phyloP scores from a whole-genome alignment of 257 asterid genomes.

The Anisodus acutangulus region DNA sequence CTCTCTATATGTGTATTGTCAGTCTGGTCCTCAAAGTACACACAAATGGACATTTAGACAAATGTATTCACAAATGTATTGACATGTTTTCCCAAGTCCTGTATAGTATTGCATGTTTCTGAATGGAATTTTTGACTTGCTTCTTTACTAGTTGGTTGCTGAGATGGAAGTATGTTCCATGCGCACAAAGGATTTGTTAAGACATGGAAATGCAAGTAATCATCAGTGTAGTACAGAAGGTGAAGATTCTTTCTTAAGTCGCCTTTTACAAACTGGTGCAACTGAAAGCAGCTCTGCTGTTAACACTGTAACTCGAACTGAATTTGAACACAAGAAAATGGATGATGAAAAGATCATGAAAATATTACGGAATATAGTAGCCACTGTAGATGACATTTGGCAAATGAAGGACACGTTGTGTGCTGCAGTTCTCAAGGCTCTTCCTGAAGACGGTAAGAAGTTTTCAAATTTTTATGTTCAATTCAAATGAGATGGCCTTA shows the following conservation, averaged over 20 bases:
- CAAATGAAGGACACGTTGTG: slow-evolving; percentile 54
- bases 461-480: background rate
- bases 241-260: slow-evolving; percentile 65
- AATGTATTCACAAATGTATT: background rate
- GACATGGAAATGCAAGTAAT: slow-evolving; percentile 49
- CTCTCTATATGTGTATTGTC: slow-evolving; percentile 3
- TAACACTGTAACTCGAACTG: slow-evolving; percentile 39
- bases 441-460: slow-evolving; percentile 67
- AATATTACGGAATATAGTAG: slow-evolving; percentile 50
- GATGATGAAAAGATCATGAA: slow-evolving; percentile 51
- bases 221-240: slow-evolving; percentile 49
- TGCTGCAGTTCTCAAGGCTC: slow-evolving; percentile 51
- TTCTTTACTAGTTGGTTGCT: slow-evolving; percentile 66
- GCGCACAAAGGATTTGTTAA: slow-evolving; percentile 46
- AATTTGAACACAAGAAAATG: slow-evolving; percentile 45
- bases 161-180: slow-evolving; percentile 65
- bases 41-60: background rate
- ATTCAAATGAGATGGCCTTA: slow-evolving; percentile 15
- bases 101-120: slow-evolving; percentile 1
- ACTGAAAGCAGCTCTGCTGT: slow-evolving; percentile 70
- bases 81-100: slow-evolving; percentile 6
- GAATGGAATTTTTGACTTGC: slow-evolving; percentile 34
- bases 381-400: slow-evolving; percentile 59
- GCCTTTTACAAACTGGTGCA: slow-evolving; percentile 77
- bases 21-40: background rate